These are phyloP conservation scores for Leccinum subspadiceum DNA, from an alignment of 1,284 basidiomycete species.

Conservation along the genomic window DNA sequence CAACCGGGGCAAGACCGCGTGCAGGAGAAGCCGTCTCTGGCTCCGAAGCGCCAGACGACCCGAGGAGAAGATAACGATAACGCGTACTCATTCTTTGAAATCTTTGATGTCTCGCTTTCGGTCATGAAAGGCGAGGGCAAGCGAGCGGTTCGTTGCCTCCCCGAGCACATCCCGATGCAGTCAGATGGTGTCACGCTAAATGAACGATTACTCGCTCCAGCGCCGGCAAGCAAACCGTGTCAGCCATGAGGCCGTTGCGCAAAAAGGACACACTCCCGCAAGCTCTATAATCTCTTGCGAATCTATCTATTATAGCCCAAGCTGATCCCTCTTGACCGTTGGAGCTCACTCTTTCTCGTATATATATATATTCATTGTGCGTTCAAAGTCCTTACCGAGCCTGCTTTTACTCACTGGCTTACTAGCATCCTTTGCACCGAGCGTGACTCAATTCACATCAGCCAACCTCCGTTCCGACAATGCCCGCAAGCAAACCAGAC, in stretches of 20 bases:
- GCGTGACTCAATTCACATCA: slow-evolving; percentile 12
- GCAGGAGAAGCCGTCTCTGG: too few species aligned
- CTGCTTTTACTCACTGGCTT: slow-evolving; percentile 12
- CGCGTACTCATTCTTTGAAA: too few species aligned
- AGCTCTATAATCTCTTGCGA: slow-evolving; percentile 25
- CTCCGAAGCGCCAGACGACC: too few species aligned
- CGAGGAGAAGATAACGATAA: too few species aligned
- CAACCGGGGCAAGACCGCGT: too few species aligned
- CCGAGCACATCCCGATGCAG: too few species aligned
- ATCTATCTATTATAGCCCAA: slow-evolving; percentile 20
- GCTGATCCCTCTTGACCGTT: slow-evolving; percentile 24
- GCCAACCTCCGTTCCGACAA: slow-evolving; percentile 22
- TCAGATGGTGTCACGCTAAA: slow-evolving; percentile 1
- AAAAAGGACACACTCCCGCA: slow-evolving; percentile 17
- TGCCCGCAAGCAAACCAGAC: slow-evolving; percentile 27
- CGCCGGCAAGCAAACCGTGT: slow-evolving; percentile 35
- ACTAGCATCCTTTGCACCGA: slow-evolving; percentile 1
- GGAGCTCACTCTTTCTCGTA: slow-evolving; percentile 26
- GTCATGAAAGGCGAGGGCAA: too few species aligned
- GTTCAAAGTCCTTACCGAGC: slow-evolving; percentile 12
- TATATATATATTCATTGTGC: slow-evolving; percentile 23
- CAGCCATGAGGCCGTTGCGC: slow-evolving; percentile 30
- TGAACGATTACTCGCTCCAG: slow-evolving; percentile 28
- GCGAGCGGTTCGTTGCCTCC: too few species aligned
- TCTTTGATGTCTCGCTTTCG: too few species aligned